These are phyloP conservation scores for Leptoxyphium fumago DNA, from an alignment of 2,329 filamentous ascomycete genomes.

Conservation along the genomic window DNA sequence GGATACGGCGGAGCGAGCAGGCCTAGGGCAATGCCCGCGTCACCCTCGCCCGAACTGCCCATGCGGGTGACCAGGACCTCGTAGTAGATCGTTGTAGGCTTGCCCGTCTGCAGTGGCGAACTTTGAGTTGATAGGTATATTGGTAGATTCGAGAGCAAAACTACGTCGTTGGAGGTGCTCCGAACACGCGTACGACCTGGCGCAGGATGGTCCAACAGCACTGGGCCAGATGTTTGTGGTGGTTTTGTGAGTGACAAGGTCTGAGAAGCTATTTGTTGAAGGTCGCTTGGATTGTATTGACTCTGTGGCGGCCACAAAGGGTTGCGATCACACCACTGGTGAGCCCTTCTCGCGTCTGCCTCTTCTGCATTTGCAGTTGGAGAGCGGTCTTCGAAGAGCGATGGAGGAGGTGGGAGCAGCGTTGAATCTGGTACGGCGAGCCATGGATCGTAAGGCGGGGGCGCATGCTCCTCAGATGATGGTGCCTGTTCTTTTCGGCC, in stretches of 20 bases:
- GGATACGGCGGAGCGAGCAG: conserved; percentile 64
- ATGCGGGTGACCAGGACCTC: conserved; percentile 45
- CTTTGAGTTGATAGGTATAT: conserved; percentile 47
- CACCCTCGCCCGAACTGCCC: conserved; percentile 22
- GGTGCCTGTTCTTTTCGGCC: conserved; percentile 9
- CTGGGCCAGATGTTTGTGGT: conserved; percentile 27
- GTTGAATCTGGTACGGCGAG: conserved; percentile 57
- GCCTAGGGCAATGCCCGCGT: conserved; percentile 50
- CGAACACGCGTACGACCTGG: conserved; percentile 36
- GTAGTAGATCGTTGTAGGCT: conserved; percentile 51
- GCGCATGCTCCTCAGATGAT: conserved; percentile 25
- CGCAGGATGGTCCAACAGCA: conserved; percentile 30
- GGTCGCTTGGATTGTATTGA: conserved; percentile 5
- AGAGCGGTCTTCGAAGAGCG: conserved; percentile 49
- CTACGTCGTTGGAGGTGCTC: conserved; percentile 37
- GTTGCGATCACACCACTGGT: conserved; percentile 49
- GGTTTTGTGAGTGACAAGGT: conserved; percentile 21
- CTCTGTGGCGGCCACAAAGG: conserved; percentile 41
- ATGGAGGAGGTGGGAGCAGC: conserved; percentile 57
- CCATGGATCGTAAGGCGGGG: conserved; percentile 56
- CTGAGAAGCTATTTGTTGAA: conserved; percentile 14
- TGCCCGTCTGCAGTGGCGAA: conserved; percentile 38
- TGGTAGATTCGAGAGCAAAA: conserved; percentile 53
- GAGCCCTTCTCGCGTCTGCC: conserved; percentile 48
- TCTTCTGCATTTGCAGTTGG: conserved; percentile 55